These are phyloP conservation scores for Monosporozyma siamensis DNA, from an alignment of 805 yeast species.

Conservation along the genomic window DNA sequence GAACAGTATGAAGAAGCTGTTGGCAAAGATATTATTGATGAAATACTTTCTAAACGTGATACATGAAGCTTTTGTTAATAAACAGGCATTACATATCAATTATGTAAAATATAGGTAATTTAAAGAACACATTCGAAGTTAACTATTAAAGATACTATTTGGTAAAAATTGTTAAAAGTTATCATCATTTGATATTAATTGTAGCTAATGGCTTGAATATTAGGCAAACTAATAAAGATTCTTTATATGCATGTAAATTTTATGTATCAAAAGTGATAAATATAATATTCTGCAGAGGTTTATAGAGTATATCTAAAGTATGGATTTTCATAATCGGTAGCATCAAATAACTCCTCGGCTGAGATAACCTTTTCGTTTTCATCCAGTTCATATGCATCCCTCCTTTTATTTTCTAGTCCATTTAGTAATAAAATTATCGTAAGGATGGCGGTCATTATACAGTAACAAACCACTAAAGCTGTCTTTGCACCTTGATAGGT, in stretches of 20 bases:
- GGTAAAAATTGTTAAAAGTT: no score
- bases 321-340: conserved; percentile 38
- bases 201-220: no score
- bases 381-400: conserved; percentile 26
- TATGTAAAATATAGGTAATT: no score
- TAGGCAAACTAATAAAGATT: no score
- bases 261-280: no score
- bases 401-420: conserved; percentile 33
- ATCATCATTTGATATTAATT: no score
- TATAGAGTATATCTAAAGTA: conserved; percentile 30
- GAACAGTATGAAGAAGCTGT: conserved; percentile 24
- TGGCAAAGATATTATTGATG: conserved; percentile 19
- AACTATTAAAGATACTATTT: no score
- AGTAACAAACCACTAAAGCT: conserved; percentile 41
- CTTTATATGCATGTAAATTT: no score
- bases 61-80: background rate
- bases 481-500: conserved; percentile 46
- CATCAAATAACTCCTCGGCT: conserved; percentile 32
- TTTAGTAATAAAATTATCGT: conserved; percentile 23
- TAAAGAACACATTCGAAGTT: no score
- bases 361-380: conserved; percentile 18
- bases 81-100: background rate
- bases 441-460: conserved; percentile 32
- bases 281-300: no score
- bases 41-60: conserved; percentile 10